phyloP scores from a whole-genome alignment of 2,329 filamentous ascomycete species.

The Aspergillus candidus region DNA sequence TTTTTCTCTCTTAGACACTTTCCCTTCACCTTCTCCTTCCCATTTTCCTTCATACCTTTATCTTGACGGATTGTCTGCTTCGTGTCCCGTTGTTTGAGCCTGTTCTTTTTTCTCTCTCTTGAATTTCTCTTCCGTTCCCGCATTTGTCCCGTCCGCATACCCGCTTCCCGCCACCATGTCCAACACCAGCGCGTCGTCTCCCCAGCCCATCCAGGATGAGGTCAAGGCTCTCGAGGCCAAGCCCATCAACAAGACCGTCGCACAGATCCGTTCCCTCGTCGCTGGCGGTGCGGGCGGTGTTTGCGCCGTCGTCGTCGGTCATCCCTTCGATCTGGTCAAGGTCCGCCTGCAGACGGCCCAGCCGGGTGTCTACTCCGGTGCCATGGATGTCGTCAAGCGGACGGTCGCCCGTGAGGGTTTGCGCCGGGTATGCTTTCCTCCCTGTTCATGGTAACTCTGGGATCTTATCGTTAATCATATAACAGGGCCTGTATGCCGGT shows the following conservation, averaged over 20 bases:
- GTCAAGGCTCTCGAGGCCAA: constrained; percentile 24
- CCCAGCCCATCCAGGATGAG: constrained; percentile 26
- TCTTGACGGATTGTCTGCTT: not conserved
- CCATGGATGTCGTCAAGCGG: constrained; percentile 85
- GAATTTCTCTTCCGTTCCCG: constrained; percentile 1
- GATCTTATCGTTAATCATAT: constrained; percentile 5
- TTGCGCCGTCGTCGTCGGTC: constrained; percentile 88
- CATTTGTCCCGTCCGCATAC: constrained; percentile 6
- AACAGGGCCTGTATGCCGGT: constrained; percentile 83
- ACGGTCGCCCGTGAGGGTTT: constrained; percentile 83
- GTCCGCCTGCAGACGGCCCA: constrained; percentile 95
- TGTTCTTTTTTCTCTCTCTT: not conserved
- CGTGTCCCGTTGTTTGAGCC: no score
- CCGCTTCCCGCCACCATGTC: constrained; percentile 22
- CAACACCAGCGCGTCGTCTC: constrained; percentile 21
- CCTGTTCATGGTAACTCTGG: not conserved
- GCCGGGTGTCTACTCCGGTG: constrained; percentile 81
- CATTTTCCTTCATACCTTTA: not conserved
- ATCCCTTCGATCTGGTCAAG: constrained; percentile 97
- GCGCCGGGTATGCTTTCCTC: constrained; percentile 41
- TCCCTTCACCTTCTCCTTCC: not conserved
- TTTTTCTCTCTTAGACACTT: constrained; percentile 5
- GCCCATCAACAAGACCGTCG: constrained; percentile 44
- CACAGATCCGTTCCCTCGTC: constrained; percentile 70
- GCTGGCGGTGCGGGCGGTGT: constrained; percentile 91